phyloP scores from a whole-genome alignment of 2,329 filamentous ascomycete species.

The Capronia americana region DNA sequence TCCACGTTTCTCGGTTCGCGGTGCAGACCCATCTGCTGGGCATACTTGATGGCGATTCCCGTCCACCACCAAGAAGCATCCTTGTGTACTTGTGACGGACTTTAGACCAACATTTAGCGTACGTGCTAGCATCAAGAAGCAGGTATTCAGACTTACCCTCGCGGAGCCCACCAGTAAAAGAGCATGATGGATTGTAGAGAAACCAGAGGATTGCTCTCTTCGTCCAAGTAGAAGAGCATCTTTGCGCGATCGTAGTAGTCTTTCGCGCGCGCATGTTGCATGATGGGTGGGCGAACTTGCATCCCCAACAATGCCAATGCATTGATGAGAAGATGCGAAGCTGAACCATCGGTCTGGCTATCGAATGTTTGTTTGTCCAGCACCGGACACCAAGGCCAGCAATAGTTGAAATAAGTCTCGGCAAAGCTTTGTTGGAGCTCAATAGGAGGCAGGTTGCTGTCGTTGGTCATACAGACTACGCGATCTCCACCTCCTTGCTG shows the following conservation, averaged over 20 bases:
- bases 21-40: constrained; percentile 55
- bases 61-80: constrained; percentile 58
- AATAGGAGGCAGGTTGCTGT: constrained; percentile 38
- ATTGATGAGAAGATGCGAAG: constrained; percentile 51
- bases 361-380: constrained; percentile 16
- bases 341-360: constrained; percentile 51
- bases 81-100: constrained; percentile 48
- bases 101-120: neutral
- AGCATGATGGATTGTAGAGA: constrained; percentile 49
- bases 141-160: constrained; percentile 20
- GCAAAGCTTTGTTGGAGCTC: constrained; percentile 24
- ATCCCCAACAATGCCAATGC: constrained; percentile 51
- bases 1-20: constrained; percentile 45
- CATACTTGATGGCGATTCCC: constrained; percentile 52
- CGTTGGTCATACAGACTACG: constrained; percentile 40
- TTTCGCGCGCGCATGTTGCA: constrained; percentile 49
- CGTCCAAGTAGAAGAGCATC: constrained; percentile 51
- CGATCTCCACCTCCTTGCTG: constrained; percentile 36
- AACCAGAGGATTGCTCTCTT: constrained; percentile 48
- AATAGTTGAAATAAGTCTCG: constrained; percentile 25
- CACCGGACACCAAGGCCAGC: constrained; percentile 31
- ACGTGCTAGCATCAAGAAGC: too few species aligned
- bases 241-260: constrained; percentile 51
- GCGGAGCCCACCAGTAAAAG: constrained; percentile 56
- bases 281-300: constrained; percentile 51